Evolutionary conservation across 768 basidiomycete species (phyloP).

Genomic region (Neoboletus magnificus): DNA sequence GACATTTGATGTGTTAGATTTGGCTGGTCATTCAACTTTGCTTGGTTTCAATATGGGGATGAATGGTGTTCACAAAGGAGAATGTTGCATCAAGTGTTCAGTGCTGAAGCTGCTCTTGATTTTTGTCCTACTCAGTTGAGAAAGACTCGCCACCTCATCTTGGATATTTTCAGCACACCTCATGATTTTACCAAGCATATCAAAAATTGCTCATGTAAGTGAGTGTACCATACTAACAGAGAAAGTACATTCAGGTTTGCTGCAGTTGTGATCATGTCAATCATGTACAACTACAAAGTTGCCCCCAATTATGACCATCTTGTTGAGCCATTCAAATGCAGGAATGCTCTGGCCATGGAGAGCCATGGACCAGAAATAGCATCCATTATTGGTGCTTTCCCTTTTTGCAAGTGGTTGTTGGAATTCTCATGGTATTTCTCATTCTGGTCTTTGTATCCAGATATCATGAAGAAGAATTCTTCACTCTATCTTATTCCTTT

Average conservation of each 20-base stretch:
- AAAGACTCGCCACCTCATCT: conserved; percentile 17
- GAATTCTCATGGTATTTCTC: too few relatives aligned
- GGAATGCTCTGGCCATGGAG: conserved; percentile 17
- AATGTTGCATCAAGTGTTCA: conserved; percentile 24
- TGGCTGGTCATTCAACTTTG: conserved; percentile 20
- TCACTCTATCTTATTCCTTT: too few relatives aligned
- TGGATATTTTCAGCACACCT: conserved; percentile 11
- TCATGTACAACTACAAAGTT: conserved; percentile 41
- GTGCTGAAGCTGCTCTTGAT: conserved; percentile 10
- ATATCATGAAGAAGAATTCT: too few relatives aligned
- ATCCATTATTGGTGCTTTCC: conserved; percentile 18
- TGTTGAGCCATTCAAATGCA: conserved; percentile 37
- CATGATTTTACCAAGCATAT: conserved; percentile 1
- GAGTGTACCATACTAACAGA: not conserved
- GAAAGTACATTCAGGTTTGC: conserved; percentile 24
- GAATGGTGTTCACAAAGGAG: conserved; percentile 23
- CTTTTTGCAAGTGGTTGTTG: conserved; percentile 20
- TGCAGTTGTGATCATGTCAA: conserved; percentile 36
- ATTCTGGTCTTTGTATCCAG: too few relatives aligned
- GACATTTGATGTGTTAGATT: conserved; percentile 5
- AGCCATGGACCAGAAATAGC: conserved; percentile 14
- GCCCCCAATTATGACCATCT: conserved; percentile 35
- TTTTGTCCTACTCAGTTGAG: conserved; percentile 18
- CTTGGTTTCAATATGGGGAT: conserved; percentile 19
- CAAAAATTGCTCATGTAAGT: not conserved